Conservation (phyloP, 2,329 filamentous ascomycete species). For the Fusarium anthophilum region DNA sequence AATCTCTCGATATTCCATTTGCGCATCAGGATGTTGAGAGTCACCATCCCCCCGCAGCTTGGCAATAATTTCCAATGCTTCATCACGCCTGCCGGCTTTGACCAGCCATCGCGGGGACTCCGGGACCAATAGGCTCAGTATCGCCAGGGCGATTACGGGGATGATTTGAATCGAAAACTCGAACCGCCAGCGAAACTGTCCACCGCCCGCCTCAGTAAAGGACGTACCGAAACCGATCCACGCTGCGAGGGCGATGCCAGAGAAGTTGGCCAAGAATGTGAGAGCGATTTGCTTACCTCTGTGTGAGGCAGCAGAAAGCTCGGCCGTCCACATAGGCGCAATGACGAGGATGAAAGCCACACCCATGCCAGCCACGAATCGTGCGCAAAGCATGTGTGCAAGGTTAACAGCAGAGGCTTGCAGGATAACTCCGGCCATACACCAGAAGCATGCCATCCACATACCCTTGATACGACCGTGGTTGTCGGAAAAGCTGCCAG, state of each 20-base stretch:
- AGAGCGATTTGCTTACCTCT: constrained; percentile 56
- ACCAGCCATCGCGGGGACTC: constrained; percentile 4
- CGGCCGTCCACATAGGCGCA: constrained; percentile 58
- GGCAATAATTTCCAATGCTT: constrained; percentile 1
- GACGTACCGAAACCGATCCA: constrained; percentile 49
- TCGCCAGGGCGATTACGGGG: not conserved
- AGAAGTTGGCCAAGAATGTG: constrained; percentile 61
- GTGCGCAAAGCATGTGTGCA: constrained; percentile 57
- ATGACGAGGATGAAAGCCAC: constrained; percentile 61
- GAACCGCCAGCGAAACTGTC: constrained; percentile 11
- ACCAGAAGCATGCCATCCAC: constrained; percentile 48
- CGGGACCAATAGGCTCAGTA: not conserved
- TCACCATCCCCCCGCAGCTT: not conserved
- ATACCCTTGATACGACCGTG: constrained; percentile 56
- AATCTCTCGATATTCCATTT: constrained; percentile 49
- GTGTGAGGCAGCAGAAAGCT: constrained; percentile 56
- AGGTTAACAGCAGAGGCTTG: constrained; percentile 56
- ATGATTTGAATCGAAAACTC: constrained; percentile 5
- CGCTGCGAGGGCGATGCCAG: constrained; percentile 55
- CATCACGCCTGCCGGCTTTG: constrained; percentile 1
- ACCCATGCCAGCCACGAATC: constrained; percentile 60
- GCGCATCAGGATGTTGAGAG: not conserved
- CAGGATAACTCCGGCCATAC: constrained; percentile 57
- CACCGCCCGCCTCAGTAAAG: constrained; percentile 27
- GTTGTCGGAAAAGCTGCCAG: constrained; percentile 46